Base-by-base conservation (phyloP, 1,284 basidiomycete species). In the Nidula niveotomentosa region DNA sequence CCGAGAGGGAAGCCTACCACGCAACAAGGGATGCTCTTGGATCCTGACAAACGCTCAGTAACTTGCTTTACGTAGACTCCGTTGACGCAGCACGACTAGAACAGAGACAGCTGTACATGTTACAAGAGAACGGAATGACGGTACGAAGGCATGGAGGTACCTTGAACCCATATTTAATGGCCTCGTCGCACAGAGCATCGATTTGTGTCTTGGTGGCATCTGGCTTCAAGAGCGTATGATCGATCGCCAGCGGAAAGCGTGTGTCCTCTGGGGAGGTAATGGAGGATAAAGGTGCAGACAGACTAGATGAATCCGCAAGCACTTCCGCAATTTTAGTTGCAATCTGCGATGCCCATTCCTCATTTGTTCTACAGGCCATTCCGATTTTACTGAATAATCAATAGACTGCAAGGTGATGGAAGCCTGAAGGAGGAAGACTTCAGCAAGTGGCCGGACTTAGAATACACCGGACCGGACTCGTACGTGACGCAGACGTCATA, bases 1-100 rank as follows among this genome's bases (percentile, higher is more conserved):
- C 78, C 78, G 1, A 80, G 67, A 36, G 77, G 78, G 57, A 81
- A 80, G 5, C 77, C 77, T 30, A 81, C 68, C 0, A 80, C 79
- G 46, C 73, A 73, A 53, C 79, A 80, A 3, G 75, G 65, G 2
- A 78, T 70, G 4, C 64, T 68, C 0, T 64, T 59, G 7, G 75
- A 73, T 1, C 69, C 74, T 47, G 59, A 51, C 17, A 81, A 64
- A 34, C 70, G 70, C 13, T 66, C 62, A 4, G 73, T 64, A 8
- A 79, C 77, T 53, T 70, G 74, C 23, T 66, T 62, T 48, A 78
- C 67, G 57, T 78, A 69, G 10, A 69, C 57, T 9, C 77, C 76
- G 53, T 79, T 79, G 0, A 81, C 74, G 54, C 79, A 81, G 60
- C 78, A 79, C 0, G 78, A 76, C 79, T 80, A 55, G 23, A 36